Conservation (phyloP, 2,329 filamentous ascomycete genomes). For the Paecilomyces fulvus region DNA sequence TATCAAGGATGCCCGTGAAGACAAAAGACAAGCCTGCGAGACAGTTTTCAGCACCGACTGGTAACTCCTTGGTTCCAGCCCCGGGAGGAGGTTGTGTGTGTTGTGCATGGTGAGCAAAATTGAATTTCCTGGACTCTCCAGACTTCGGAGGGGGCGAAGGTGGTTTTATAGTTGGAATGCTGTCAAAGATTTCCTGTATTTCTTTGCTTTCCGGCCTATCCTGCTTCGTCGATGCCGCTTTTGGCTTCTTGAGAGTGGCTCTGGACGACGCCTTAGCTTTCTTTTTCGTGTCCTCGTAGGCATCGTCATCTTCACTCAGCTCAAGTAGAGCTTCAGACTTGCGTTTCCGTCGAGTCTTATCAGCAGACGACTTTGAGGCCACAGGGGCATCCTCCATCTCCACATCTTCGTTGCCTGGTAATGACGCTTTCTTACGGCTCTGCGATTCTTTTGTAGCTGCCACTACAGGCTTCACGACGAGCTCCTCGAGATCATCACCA, state of each 20-base stretch:
- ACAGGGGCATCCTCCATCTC: slow-evolving; percentile 45
- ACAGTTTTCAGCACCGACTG: slow-evolving; percentile 79
- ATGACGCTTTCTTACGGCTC: slow-evolving; percentile 23
- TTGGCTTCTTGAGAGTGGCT: slow-evolving; percentile 37
- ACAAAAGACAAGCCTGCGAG: slow-evolving; percentile 85
- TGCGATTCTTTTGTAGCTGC: slow-evolving; percentile 37
- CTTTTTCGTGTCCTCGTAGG: slow-evolving; percentile 53
- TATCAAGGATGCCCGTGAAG: slow-evolving; percentile 81
- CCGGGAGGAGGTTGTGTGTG: slow-evolving; percentile 53
- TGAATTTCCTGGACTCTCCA: slow-evolving; percentile 62
- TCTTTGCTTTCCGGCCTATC: slow-evolving; percentile 59
- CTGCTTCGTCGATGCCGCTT: slow-evolving; percentile 57
- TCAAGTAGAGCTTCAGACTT: slow-evolving; percentile 49
- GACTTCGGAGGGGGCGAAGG: slow-evolving; percentile 73
- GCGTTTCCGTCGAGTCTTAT: slow-evolving; percentile 40
- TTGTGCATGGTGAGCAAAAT: slow-evolving; percentile 60
- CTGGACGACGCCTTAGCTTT: slow-evolving; percentile 22
- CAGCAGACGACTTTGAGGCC: slow-evolving; percentile 37
- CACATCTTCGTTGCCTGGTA: slow-evolving; percentile 38
- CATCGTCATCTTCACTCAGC: slow-evolving; percentile 46
- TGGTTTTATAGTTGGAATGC: slow-evolving; percentile 71
- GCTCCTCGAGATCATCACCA: slow-evolving; percentile 52
- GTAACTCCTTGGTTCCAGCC: slow-evolving; percentile 60
- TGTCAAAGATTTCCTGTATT: slow-evolving; percentile 78
- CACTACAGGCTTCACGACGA: slow-evolving; percentile 53